Evolutionary conservation across 768 basidiomycete species (phyloP), one percentile per base, ranked within the genome.

Genomic region (Rhodocollybia butyracea): DNA sequence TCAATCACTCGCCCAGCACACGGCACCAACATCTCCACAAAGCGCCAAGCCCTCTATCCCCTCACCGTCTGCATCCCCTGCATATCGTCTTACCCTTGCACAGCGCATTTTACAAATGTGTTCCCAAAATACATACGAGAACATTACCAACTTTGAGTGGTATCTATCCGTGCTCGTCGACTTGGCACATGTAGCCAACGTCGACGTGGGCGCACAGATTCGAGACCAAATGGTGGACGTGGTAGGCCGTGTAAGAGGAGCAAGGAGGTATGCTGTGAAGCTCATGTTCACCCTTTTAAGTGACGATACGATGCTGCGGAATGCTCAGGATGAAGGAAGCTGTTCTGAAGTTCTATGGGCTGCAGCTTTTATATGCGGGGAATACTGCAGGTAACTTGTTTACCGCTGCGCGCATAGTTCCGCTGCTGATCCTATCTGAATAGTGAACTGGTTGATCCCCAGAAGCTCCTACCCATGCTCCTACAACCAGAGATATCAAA

Each of bases 291-390:
- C 86, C 46, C 65, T 98, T 8, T 68, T 98, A 39, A 82, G 80
- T 45, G 95, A 98, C 60, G 88, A 91, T 41, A 78, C 79, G 0
- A 80, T 95, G 62, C 60, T 93, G 48, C 73, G 79, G 52, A 85
- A 84, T 65, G 84, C 85, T 2, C 71, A 75, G 19, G 87, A 91
- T 21, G 80, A 81, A 47, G 86, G 83, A 1, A 86, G 84, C 65
- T 95, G 91, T 63, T 82, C 86, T 0, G 91, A 95, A 64, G 82
- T 96, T 8, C 73, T 97, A 2, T 93, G 91, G 82, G 97, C 95
- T 0, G 95, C 94, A 10, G 93, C 94, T 5, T 99, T 92, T 91
- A 90, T 98, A 61, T 94, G 91, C 59, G 96, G 95, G 19, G 97
- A 99, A 71, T 92, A 93, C 67, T 87, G 89, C 79, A 78, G 84